A percentile compares a stretch with the other conserved stretches of the same genome.
phyloP scores from a whole-genome alignment of 2,329 filamentous ascomycete genomes.

The Ilyonectria robusta region DNA sequence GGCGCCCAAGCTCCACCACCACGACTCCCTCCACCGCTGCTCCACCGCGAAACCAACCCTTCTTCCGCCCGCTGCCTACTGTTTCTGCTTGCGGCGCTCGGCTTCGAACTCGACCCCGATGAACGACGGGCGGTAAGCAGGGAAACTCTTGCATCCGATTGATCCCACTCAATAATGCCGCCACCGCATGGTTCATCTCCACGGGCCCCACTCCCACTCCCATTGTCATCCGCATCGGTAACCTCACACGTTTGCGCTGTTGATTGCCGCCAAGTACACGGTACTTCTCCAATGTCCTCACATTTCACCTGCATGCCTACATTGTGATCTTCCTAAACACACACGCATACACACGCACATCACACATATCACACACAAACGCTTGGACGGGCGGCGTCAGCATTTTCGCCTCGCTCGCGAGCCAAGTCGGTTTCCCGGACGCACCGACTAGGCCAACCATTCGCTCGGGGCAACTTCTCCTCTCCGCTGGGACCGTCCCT shows the following conservation, averaged over 20 bases:
- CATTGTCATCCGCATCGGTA: not conserved
- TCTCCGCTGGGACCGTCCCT: constrained; percentile 30
- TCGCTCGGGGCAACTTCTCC: constrained; percentile 29
- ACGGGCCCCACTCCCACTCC: not conserved
- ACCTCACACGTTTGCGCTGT: not conserved
- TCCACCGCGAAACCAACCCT: not conserved
- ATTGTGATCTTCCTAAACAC: not conserved
- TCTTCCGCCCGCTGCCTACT: not conserved
- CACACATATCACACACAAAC: not conserved
- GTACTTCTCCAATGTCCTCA: not conserved
- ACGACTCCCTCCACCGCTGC: not conserved
- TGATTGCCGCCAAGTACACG: not conserved
- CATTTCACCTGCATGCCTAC: constrained; percentile 1
- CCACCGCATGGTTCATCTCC: not conserved
- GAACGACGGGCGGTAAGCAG: not conserved
- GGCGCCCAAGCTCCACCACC: not conserved
- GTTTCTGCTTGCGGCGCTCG: not conserved
- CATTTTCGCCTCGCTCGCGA: constrained; percentile 27
- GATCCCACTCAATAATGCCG: constrained; percentile 2
- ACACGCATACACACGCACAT: constrained; percentile 3
- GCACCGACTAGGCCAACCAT: constrained; percentile 36
- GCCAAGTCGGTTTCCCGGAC: constrained; percentile 27
- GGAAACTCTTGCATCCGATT: not conserved
- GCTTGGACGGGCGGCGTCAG: constrained; percentile 30
- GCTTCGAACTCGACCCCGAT: not conserved